phyloP scores from a whole-genome alignment of 352 stramenopile species.

The Globisporangium ultimum region DNA sequence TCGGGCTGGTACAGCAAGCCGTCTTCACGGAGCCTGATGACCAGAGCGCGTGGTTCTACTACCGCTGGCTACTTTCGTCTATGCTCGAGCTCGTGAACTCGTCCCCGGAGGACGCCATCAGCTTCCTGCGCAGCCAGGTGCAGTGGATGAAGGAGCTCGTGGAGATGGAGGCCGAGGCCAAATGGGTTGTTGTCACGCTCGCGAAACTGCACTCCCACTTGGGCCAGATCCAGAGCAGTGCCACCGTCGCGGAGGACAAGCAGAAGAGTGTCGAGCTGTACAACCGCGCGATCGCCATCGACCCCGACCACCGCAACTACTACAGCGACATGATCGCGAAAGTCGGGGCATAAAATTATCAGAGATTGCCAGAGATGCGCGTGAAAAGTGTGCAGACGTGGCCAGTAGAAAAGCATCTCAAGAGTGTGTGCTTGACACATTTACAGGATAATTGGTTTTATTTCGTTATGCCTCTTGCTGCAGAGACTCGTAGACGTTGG shows the following conservation, averaged over 20 bases:
- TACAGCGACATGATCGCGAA: conserved; percentile 60
- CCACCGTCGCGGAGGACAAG: conserved; percentile 25
- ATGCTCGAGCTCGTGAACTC: conserved; percentile 52
- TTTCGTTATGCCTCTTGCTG: conserved; percentile 18
- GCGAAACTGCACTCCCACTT: conserved; percentile 46
- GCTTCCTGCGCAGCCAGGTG: conserved; percentile 68
- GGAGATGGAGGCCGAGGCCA: conserved; percentile 71
- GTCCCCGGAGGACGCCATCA: conserved; percentile 29
- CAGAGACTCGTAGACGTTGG: conserved; percentile 59
- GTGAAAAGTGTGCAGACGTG: not conserved
- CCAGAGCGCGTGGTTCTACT: conserved; percentile 99
- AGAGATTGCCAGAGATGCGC: not conserved
- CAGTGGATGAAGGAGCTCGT: conserved; percentile 81
- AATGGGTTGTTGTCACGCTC: conserved; percentile 73
- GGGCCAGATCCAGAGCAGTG: conserved; percentile 19
- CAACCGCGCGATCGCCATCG: conserved; percentile 34
- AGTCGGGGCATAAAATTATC: conserved; percentile 8
- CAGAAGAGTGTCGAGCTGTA: conserved; percentile 48
- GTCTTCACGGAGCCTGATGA: conserved; percentile 99
- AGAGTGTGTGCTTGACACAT: not conserved
- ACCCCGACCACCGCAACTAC: conserved; percentile 58
- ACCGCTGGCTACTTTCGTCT: conserved; percentile 90
- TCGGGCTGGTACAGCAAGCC: conserved; percentile 89
- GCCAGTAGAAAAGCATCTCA: not conserved
- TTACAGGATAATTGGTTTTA: not conserved